Percentiles rank a stretch among this genome's conserved stretches.
Evolutionary conservation across 805 yeast species (phyloP).

Genomic region (Kregervanrija fluxuum): DNA sequence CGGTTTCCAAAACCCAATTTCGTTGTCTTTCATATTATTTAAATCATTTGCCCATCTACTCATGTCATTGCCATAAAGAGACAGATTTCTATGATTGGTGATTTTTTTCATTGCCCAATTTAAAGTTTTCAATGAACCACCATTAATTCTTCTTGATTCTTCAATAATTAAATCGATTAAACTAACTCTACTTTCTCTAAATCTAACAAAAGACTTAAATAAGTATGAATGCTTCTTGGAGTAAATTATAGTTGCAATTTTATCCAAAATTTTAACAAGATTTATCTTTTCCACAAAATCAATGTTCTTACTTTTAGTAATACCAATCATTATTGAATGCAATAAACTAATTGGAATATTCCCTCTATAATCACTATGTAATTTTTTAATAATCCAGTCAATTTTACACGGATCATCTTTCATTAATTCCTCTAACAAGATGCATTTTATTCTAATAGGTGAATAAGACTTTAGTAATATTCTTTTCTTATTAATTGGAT

Average conservation of each 20-base stretch:
- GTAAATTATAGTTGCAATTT: constrained; percentile 14
- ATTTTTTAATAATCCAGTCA: constrained; percentile 10
- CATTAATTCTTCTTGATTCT: constrained; percentile 15
- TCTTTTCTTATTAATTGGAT: constrained; percentile 9
- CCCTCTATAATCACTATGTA: constrained; percentile 16
- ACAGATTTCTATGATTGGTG: constrained; percentile 8
- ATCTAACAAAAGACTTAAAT: constrained; percentile 11
- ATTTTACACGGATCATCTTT: constrained; percentile 10
- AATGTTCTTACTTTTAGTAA: constrained; percentile 9
- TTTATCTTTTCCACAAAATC: constrained; percentile 14
- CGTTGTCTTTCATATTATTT: constrained; percentile 14
- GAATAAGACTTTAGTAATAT: constrained; percentile 9
- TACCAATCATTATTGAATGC: constrained; percentile 21
- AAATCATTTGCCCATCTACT: constrained; percentile 17
- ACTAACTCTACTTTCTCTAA: constrained; percentile 8
- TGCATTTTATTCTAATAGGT: constrained; percentile 14
- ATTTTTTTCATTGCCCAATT: constrained; percentile 23
- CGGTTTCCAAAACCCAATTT: constrained; percentile 21
- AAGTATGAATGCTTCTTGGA: constrained; percentile 9
- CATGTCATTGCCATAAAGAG: constrained; percentile 6
- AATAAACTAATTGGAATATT: constrained; percentile 19
- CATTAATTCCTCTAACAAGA: constrained; percentile 13
- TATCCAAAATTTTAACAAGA: constrained; percentile 17
- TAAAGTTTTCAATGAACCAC: constrained; percentile 15
- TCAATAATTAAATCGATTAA: constrained; percentile 18